phyloP scores from a whole-genome alignment of 2,329 filamentous ascomycete genomes.

The Cercospora sp. region DNA sequence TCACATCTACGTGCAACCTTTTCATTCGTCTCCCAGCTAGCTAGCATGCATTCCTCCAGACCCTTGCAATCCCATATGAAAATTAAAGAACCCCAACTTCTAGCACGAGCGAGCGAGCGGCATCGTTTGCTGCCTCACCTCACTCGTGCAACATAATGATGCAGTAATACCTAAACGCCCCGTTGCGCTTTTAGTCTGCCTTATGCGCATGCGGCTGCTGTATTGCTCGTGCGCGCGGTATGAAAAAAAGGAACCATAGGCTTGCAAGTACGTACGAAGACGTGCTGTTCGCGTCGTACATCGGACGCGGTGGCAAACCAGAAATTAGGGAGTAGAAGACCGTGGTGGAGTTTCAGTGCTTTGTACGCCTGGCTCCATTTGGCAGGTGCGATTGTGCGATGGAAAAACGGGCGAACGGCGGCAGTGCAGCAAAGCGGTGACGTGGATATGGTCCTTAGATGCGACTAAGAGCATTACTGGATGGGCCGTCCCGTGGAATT shows the following conservation, averaged over 20 bases:
- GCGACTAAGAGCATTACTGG: not conserved
- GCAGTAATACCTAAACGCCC: not conserved
- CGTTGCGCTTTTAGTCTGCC: not conserved
- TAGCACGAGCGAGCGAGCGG: not conserved
- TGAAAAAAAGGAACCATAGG: not conserved
- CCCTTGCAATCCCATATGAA: not conserved
- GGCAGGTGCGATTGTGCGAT: slow-evolving; percentile 3
- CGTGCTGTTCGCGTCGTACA: not conserved
- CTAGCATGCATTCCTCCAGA: not conserved
- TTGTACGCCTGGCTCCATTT: not conserved
- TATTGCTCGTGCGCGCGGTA: not conserved
- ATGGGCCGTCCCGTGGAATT: not conserved
- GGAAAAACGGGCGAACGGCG: not conserved
- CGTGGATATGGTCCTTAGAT: not conserved
- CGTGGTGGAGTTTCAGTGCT: not conserved
- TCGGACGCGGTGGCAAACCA: not conserved
- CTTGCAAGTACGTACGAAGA: not conserved
- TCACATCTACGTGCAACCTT: not conserved
- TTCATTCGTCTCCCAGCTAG: not conserved
- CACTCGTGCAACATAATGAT: not conserved
- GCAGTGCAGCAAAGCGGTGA: slow-evolving; percentile 1
- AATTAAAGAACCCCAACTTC: not conserved
- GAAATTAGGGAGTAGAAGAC: not conserved
- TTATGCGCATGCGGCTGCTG: not conserved
- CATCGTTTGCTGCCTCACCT: not conserved